phyloP scores from a whole-genome alignment of 192 early-diverging fungal species.

The Piromyces sp. region DNA sequence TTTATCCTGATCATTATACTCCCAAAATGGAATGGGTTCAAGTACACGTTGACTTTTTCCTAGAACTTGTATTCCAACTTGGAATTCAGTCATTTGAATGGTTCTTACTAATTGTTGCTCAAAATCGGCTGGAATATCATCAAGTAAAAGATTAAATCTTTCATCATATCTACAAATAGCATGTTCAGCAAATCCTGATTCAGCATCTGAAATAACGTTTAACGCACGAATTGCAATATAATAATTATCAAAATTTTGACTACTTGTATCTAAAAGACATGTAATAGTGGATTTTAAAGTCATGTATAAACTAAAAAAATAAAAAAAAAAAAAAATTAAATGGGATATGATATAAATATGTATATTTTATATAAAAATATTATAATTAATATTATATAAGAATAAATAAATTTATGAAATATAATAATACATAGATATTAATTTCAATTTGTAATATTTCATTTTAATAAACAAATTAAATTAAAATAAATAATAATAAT shows the following conservation, averaged over 20 bases:
- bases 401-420: too few relatives aligned
- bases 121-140: slow-evolving; percentile 16
- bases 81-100: slow-evolving; percentile 12
- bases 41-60: slow-evolving; percentile 12
- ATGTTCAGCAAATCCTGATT: slow-evolving; percentile 14
- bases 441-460: too few relatives aligned
- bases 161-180: slow-evolving; percentile 8
- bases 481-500: too few relatives aligned
- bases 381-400: too few relatives aligned
- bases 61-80: slow-evolving; percentile 15
- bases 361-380: too few relatives aligned
- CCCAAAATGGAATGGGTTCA: slow-evolving; percentile 2
- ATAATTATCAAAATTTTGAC: slow-evolving; percentile 5
- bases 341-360: too few relatives aligned
- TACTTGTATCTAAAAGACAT: neutral
- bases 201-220: slow-evolving; percentile 20
- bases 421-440: too few relatives aligned
- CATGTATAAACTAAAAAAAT: neutral
- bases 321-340: too few relatives aligned
- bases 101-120: slow-evolving; percentile 10
- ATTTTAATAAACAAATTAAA: too few relatives aligned
- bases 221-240: slow-evolving; percentile 21
- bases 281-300: neutral
- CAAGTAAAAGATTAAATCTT: slow-evolving; percentile 11
- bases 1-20: neutral